These are phyloP conservation scores for Nicotiana tabacum DNA, from an alignment of 257 asterid genomes.

Conservation along the genomic window DNA sequence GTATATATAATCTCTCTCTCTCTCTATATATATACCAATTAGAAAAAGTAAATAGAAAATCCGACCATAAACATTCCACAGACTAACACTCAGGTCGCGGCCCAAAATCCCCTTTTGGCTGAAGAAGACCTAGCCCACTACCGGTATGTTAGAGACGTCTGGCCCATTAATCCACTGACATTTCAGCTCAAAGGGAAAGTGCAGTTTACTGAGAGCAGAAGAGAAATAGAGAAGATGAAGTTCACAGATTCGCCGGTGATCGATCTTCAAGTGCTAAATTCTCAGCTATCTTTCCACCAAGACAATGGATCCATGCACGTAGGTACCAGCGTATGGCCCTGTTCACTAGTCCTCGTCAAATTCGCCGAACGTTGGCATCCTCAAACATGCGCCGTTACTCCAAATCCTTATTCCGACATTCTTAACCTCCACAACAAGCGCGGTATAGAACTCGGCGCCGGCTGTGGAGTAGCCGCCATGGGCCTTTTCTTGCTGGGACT, in stretches of 20 bases:
- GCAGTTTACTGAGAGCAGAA: neutral
- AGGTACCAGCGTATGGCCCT: conserved; percentile 98
- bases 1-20: too few species aligned
- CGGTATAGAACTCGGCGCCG: conserved; percentile 81
- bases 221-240: conserved; percentile 38
- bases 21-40: too few species aligned
- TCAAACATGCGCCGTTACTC: conserved; percentile 26
- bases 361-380: conserved; percentile 94
- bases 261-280: conserved; percentile 51
- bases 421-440: conserved; percentile 62
- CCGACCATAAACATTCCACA: too few species aligned
- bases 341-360: conserved; percentile 81
- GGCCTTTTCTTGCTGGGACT: conserved; percentile 74
- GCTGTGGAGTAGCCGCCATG: conserved; percentile 89
- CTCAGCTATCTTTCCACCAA: conserved; percentile 72
- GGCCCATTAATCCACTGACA: neutral
- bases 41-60: too few species aligned
- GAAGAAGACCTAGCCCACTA: too few species aligned
- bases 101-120: neutral
- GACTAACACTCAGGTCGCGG: neutral
- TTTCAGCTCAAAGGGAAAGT: neutral
- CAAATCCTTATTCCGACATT: conserved; percentile 72
- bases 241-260: conserved; percentile 86
- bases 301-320: conserved; percentile 96
- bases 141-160: neutral